Evolutionary conservation across 805 yeast genomes (phyloP).

Genomic region (Candida bentonensis): DNA sequence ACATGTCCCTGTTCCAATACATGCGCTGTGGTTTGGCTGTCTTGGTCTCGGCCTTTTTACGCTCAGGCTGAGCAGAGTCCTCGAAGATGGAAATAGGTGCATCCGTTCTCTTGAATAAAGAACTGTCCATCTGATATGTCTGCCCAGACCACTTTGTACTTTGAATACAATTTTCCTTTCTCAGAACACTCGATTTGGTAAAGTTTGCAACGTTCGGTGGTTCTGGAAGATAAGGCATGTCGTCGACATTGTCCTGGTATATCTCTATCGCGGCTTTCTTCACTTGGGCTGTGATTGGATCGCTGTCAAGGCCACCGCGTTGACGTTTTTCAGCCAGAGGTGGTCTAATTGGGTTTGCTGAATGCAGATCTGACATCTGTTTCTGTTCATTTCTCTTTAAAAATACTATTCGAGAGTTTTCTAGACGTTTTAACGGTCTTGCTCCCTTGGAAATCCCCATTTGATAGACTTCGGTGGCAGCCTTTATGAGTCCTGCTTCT

Average conservation of each 20-base stretch:
- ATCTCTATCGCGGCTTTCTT: neutral
- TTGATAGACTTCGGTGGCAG: slow-evolving; percentile 46
- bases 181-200: too few relatives aligned
- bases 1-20: neutral
- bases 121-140: too few relatives aligned
- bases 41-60: too few relatives aligned
- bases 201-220: too few relatives aligned
- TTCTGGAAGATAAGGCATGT: slow-evolving; percentile 25
- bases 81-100: too few relatives aligned
- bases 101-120: too few relatives aligned
- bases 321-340: neutral
- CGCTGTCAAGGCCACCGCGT: neutral
- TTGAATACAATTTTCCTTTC: too few relatives aligned
- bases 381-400: slow-evolving; percentile 18
- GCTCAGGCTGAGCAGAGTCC: too few relatives aligned
- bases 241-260: neutral
- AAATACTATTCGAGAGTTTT: slow-evolving; percentile 32
- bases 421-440: slow-evolving; percentile 42
- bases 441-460: slow-evolving; percentile 49
- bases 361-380: neutral
- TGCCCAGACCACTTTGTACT: too few relatives aligned
- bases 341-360: slow-evolving; percentile 1
- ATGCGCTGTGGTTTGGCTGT: too few relatives aligned
- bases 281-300: neutral
- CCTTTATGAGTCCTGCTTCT: slow-evolving; percentile 27